A percentile compares a stretch with the other conserved stretches of the same genome.
Evolutionary conservation across 2,329 filamentous ascomycete species (phyloP).

Genomic region (Xylaria sp.): DNA sequence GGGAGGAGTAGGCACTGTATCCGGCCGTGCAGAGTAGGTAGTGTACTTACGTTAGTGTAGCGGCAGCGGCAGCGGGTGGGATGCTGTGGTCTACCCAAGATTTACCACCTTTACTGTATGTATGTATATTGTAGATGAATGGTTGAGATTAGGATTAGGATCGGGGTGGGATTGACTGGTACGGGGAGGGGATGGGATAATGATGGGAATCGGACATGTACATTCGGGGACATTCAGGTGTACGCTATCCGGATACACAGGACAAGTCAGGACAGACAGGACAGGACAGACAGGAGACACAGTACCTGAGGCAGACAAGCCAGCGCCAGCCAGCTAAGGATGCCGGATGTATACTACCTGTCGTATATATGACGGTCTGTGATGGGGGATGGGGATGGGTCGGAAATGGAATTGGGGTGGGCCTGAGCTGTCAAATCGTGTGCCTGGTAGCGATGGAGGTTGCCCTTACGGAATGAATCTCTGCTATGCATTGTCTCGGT

Average conservation of each 20-base stretch:
- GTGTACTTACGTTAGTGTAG: no score
- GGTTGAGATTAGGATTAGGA: not conserved
- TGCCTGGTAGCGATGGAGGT: not conserved
- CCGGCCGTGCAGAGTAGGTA: no score
- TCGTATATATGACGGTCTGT: not conserved
- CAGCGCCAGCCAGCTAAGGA: no score
- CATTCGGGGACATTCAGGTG: not conserved
- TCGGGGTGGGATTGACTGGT: not conserved
- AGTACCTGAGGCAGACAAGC: no score
- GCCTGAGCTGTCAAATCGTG: not conserved
- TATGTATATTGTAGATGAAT: no score
- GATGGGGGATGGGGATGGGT: not conserved
- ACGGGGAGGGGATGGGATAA: not conserved
- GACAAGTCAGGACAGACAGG: not conserved
- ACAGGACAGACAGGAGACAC: no score
- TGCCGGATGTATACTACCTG: no score
- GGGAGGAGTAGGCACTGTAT: no score
- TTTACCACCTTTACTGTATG: no score
- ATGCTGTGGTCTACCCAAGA: no score
- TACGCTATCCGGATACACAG: not conserved
- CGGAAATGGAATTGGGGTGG: conserved; percentile 4
- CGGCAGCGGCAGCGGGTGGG: no score
- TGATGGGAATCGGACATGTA: not conserved
- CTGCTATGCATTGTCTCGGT: conserved; percentile 16
- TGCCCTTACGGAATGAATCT: conserved; percentile 1